These are phyloP conservation scores for Penicillium ucsense DNA, from an alignment of 495 filamentous ascomycete species.

Conservation along the genomic window DNA sequence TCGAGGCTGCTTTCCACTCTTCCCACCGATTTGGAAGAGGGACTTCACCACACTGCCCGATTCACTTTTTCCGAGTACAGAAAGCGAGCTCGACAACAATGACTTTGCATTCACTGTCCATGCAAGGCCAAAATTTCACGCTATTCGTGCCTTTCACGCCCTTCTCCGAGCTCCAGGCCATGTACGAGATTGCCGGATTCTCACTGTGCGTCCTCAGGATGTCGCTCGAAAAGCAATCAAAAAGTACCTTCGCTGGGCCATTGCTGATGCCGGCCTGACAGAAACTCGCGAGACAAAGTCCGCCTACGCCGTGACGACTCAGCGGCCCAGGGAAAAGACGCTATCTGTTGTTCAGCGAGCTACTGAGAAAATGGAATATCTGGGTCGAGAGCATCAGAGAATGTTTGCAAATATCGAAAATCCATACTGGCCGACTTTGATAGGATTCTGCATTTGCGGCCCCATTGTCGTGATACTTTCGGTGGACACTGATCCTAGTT, in stretches of 20 bases:
- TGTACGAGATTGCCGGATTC: conserved; percentile 27
- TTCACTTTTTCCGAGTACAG: conserved; percentile 37
- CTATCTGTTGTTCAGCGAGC: conserved; percentile 20
- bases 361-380: conserved; percentile 19
- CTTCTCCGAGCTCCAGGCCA: conserved; percentile 32
- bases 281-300: conserved; percentile 12
- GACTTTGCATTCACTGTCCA: conserved; percentile 39
- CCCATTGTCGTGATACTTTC: conserved; percentile 36
- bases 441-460: conserved; percentile 32
- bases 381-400: conserved; percentile 18
- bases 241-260: conserved; percentile 35
- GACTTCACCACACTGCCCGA: conserved; percentile 55
- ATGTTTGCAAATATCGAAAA: background rate
- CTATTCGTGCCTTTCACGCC: conserved; percentile 26
- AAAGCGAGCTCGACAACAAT: conserved; percentile 12
- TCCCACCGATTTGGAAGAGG: conserved; percentile 44
- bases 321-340: conserved; percentile 18
- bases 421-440: conserved; percentile 17
- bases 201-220: conserved; percentile 15
- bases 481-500: conserved; percentile 20
- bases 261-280: conserved; percentile 25
- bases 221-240: conserved; percentile 25
- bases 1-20: conserved; percentile 50
- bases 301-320: conserved; percentile 25
- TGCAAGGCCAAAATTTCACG: conserved; percentile 25